Conservation (phyloP, 257 asterid genomes). For the Primulina huaijiensis region DNA sequence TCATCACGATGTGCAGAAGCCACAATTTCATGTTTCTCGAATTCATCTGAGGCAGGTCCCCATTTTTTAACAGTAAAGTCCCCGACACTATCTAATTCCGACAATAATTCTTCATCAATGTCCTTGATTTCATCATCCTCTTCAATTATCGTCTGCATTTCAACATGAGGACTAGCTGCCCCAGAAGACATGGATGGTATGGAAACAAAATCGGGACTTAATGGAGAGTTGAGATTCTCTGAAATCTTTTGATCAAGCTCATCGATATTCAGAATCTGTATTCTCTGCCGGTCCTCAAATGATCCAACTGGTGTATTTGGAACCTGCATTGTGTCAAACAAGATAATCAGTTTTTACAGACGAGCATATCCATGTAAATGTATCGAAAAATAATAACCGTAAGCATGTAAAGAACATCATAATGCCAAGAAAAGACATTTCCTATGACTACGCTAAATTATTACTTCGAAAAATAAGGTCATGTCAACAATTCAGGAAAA, state of each 20-base stretch:
- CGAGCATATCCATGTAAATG: background rate
- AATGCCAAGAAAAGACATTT: conserved; percentile 7
- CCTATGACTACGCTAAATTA: background rate
- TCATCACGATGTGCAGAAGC: conserved; percentile 28
- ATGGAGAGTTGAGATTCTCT: conserved; percentile 38
- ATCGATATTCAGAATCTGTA: conserved; percentile 22
- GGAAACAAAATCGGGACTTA: conserved; percentile 46
- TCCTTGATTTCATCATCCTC: conserved; percentile 60
- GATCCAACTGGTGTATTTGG: conserved; percentile 33
- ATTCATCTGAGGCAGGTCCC: conserved; percentile 35
- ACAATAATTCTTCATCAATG: conserved; percentile 65
- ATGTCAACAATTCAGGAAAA: background rate
- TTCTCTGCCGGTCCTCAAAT: conserved; percentile 20
- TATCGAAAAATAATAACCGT: background rate
- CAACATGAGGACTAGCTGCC: conserved; percentile 35
- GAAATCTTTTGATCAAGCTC: conserved; percentile 34
- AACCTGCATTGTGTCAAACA: conserved; percentile 31
- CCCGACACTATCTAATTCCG: conserved; percentile 70
- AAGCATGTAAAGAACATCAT: background rate
- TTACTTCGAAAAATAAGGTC: background rate
- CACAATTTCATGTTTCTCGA: conserved; percentile 17
- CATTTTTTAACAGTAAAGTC: conserved; percentile 51
- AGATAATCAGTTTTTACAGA: background rate
- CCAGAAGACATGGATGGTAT: conserved; percentile 38
- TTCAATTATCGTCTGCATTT: conserved; percentile 44